phyloP scores from a whole-genome alignment of 768 basidiomycete genomes.

The Cystobasidium onofrii region DNA sequence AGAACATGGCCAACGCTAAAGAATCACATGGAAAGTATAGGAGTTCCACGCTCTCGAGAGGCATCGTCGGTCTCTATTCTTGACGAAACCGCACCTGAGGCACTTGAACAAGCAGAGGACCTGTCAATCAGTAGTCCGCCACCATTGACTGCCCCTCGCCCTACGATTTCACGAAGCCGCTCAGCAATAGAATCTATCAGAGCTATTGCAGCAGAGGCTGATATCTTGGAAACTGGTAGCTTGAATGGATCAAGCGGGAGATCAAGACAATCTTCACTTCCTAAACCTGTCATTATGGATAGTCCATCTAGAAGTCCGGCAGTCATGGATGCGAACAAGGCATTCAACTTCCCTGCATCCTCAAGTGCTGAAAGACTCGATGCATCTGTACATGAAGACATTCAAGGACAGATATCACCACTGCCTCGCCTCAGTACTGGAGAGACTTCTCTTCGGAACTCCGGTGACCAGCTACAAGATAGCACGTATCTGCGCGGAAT shows the following conservation, averaged over 20 bases:
- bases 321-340: neutral
- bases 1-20: neutral
- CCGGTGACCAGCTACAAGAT: neutral
- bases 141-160: neutral
- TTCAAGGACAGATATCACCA: neutral
- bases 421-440: no score
- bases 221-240: neutral
- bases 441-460: neutral
- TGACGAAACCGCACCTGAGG: neutral
- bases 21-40: neutral
- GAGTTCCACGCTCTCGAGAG: neutral
- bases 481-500: neutral
- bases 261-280: neutral
- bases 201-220: conserved; percentile 5
- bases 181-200: conserved; percentile 1
- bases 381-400: neutral
- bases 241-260: neutral
- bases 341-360: neutral
- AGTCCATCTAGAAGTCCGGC: conserved; percentile 19
- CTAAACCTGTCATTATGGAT: conserved; percentile 14
- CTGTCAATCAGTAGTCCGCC: neutral
- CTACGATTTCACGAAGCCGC: neutral
- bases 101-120: neutral
- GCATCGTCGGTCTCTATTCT: neutral
- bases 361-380: neutral